Conservation (phyloP, 2,329 filamentous ascomycete species). For the Endocalyx cinctus region DNA sequence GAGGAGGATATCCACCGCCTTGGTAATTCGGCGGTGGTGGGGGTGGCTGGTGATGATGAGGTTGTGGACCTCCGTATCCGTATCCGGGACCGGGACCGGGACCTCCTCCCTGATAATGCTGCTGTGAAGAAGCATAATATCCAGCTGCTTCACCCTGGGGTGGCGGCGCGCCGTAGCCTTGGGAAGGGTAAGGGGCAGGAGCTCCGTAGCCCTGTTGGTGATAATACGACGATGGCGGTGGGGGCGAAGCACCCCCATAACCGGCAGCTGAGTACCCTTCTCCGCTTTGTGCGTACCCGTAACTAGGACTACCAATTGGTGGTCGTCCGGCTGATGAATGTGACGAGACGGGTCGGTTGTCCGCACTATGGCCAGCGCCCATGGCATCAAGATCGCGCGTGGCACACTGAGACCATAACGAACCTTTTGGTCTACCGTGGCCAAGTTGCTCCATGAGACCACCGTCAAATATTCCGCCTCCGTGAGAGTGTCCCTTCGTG, state of each 20-base stretch:
- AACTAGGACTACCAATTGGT: constrained; percentile 22
- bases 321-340: constrained; percentile 24
- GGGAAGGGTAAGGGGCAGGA: constrained; percentile 17
- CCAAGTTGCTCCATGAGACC: constrained; percentile 38
- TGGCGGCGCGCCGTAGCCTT: constrained; percentile 7
- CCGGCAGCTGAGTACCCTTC: constrained; percentile 6
- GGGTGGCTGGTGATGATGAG: no score
- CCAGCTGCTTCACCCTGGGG: constrained; percentile 12
- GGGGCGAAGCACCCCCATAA: constrained; percentile 11
- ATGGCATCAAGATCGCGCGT: constrained; percentile 54
- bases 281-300: constrained; percentile 30
- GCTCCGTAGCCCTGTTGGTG: constrained; percentile 12
- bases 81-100: constrained; percentile 5
- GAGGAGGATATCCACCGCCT: not conserved
- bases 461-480: constrained; percentile 32
- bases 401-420: constrained; percentile 58
- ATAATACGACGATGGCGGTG: constrained; percentile 5
- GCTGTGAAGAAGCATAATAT: constrained; percentile 6
- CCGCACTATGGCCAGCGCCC: constrained; percentile 40
- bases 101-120: constrained; percentile 6
- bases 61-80: not conserved
- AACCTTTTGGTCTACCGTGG: constrained; percentile 54
- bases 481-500: constrained; percentile 38
- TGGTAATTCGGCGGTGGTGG: not conserved
- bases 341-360: constrained; percentile 28